These are phyloP conservation scores for Kazachstania psychrophila DNA, from an alignment of 805 yeast genomes.

Conservation along the genomic window DNA sequence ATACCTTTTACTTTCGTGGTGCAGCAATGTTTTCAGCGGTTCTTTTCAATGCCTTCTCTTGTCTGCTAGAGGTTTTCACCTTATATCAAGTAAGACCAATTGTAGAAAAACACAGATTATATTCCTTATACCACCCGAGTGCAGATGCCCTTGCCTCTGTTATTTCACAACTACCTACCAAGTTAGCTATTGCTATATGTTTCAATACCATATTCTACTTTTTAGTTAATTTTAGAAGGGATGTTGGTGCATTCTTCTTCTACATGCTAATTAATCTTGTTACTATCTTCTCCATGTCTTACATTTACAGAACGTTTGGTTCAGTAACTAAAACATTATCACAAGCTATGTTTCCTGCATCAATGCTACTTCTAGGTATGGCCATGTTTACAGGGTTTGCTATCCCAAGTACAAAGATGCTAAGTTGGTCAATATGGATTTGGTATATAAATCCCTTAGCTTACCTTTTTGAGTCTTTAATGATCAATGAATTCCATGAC, in stretches of 20 bases:
- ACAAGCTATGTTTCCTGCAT: constrained; percentile 39
- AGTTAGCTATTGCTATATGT: constrained; percentile 34
- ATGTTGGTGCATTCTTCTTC: constrained; percentile 48
- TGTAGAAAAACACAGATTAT: constrained; percentile 49
- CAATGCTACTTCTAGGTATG: constrained; percentile 32
- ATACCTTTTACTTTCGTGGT: constrained; percentile 42
- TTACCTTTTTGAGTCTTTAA: constrained; percentile 37
- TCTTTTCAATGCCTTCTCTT: constrained; percentile 51
- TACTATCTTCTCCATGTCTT: constrained; percentile 47
- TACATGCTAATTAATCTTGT: constrained; percentile 36
- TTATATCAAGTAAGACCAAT: constrained; percentile 47
- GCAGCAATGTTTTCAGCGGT: constrained; percentile 58
- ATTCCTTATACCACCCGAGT: constrained; percentile 50
- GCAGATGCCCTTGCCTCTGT: constrained; percentile 59
- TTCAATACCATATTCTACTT: constrained; percentile 46
- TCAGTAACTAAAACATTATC: constrained; percentile 31
- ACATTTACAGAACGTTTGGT: constrained; percentile 37
- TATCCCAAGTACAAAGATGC: constrained; percentile 35
- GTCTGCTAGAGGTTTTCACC: constrained; percentile 44
- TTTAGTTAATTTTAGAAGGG: constrained; percentile 43
- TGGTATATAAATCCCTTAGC: constrained; percentile 36
- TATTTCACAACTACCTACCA: constrained; percentile 48
- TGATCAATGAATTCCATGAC: constrained; percentile 36
- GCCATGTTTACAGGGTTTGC: constrained; percentile 38
- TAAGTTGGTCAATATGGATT: constrained; percentile 42